Conservation (phyloP, 202 grass and related monocot genomes). For the Schoenoplectus triqueter region DNA sequence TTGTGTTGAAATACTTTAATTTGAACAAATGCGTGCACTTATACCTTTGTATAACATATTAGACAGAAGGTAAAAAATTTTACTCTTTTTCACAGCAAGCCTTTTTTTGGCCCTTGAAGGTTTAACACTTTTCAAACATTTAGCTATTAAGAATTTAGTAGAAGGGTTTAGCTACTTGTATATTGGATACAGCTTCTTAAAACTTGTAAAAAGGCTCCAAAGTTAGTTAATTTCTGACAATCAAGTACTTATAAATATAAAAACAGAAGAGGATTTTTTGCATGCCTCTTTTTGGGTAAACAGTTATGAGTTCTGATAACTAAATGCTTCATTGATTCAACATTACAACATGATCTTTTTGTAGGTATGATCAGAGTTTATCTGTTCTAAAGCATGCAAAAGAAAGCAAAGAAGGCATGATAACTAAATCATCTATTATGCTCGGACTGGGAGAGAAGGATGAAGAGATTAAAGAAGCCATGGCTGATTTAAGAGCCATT, state of each 20-base stretch:
- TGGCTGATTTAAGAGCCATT: constrained; percentile 78
- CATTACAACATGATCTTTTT: constrained; percentile 13
- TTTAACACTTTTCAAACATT: not conserved
- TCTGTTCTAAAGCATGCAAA: constrained; percentile 88
- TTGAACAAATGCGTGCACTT: constrained; percentile 6
- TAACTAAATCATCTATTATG: constrained; percentile 94
- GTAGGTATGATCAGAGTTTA: constrained; percentile 84
- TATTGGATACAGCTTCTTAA: not conserved
- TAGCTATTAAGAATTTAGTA: not conserved
- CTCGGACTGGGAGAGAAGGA: constrained; percentile 91
- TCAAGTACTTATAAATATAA: not conserved
- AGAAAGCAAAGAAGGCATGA: constrained; percentile 67
- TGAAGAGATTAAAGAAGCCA: constrained; percentile 76
- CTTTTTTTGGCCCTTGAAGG: not conserved
- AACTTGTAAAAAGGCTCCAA: not conserved
- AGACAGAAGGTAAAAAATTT: not conserved
- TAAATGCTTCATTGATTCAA: not conserved
- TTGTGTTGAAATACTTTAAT: constrained; percentile 18
- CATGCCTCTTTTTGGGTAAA: not conserved
- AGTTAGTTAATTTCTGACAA: not conserved
- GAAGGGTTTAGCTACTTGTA: not conserved
- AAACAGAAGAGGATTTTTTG: not conserved
- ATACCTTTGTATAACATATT: not conserved
- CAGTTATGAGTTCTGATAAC: not conserved
- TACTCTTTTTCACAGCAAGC: not conserved